A percentile compares a stretch with the other conserved stretches of the same genome.
Evolutionary conservation across 768 basidiomycete species (phyloP).

Genomic region (Clathrus columnatus): DNA sequence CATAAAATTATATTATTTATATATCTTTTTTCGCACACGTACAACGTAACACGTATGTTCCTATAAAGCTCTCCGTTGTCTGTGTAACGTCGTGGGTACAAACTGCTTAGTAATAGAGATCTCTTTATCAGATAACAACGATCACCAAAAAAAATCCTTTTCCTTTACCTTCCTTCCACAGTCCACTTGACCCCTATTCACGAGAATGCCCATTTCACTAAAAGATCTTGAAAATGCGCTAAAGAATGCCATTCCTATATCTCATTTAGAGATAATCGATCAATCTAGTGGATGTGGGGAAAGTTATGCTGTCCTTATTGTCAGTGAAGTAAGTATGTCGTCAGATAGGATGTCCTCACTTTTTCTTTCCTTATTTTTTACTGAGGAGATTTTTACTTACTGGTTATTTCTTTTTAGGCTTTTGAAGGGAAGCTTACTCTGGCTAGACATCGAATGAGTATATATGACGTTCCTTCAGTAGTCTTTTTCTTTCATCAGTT

Average conservation of each 20-base stretch:
- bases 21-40: too few relatives aligned
- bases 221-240: slow-evolving; percentile 54
- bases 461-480: slow-evolving; percentile 14
- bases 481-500: neutral
- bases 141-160: neutral
- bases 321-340: slow-evolving; percentile 52
- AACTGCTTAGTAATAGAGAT: too few relatives aligned
- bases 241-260: slow-evolving; percentile 51
- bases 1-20: too few relatives aligned
- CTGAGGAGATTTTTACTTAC: neutral
- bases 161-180: slow-evolving; percentile 13
- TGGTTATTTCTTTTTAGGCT: slow-evolving; percentile 28
- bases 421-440: slow-evolving; percentile 79
- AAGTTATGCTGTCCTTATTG: slow-evolving; percentile 64
- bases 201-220: slow-evolving; percentile 51
- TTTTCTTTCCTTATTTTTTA: neutral
- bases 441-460: slow-evolving; percentile 64
- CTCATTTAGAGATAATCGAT: slow-evolving; percentile 67
- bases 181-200: neutral
- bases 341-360: neutral
- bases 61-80: too few relatives aligned
- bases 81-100: too few relatives aligned
- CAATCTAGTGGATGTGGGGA: slow-evolving; percentile 76
- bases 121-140: neutral
- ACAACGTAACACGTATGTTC: too few relatives aligned